A percentile compares a stretch with the other conserved stretches of the same genome.
These are phyloP conservation scores for Globisporangium sylvaticum DNA, from an alignment of 352 stramenopile species.

Conservation along the genomic window DNA sequence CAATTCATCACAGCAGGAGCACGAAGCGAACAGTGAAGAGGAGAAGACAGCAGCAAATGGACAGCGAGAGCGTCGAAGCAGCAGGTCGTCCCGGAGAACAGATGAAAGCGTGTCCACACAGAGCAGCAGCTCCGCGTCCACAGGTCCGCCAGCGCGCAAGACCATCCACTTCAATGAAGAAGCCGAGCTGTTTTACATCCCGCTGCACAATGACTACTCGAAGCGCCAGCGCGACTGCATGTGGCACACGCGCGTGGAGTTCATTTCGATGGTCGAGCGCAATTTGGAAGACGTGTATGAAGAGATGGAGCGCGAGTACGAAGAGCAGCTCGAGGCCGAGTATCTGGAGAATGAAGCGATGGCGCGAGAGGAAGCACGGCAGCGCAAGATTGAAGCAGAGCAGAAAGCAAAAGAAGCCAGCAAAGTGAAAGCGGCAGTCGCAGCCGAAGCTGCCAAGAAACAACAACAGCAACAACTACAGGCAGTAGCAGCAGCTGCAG, in stretches of 20 bases:
- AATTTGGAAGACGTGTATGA: conserved; percentile 86
- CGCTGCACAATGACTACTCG: conserved; percentile 78
- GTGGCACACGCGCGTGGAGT: conserved; percentile 81
- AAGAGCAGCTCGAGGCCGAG: conserved; percentile 62
- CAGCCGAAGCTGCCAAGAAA: background rate
- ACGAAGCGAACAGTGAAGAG: background rate
- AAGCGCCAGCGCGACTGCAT: conserved; percentile 84
- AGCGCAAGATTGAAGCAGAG: conserved; percentile 41
- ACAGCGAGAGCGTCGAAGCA: background rate
- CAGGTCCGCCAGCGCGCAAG: conserved; percentile 22
- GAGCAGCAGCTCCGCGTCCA: conserved; percentile 6
- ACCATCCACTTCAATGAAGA: conserved; percentile 70
- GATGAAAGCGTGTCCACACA: conserved; percentile 7
- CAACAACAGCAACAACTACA: conserved; percentile 6
- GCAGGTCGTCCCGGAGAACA: background rate
- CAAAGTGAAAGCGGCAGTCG: background rate
- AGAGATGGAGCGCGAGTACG: conserved; percentile 85
- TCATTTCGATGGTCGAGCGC: conserved; percentile 85
- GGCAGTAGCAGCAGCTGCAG: background rate
- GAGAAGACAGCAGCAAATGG: conserved; percentile 5
- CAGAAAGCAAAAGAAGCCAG: conserved; percentile 18
- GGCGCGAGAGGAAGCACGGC: conserved; percentile 55
- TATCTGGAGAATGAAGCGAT: conserved; percentile 69
- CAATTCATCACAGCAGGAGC: background rate
- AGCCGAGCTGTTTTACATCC: conserved; percentile 86